Evolutionary conservation across 2,329 filamentous ascomycete species (phyloP), one percentile per base, ranked within the genome.

Genomic region (Colletotrichum magnum): DNA sequence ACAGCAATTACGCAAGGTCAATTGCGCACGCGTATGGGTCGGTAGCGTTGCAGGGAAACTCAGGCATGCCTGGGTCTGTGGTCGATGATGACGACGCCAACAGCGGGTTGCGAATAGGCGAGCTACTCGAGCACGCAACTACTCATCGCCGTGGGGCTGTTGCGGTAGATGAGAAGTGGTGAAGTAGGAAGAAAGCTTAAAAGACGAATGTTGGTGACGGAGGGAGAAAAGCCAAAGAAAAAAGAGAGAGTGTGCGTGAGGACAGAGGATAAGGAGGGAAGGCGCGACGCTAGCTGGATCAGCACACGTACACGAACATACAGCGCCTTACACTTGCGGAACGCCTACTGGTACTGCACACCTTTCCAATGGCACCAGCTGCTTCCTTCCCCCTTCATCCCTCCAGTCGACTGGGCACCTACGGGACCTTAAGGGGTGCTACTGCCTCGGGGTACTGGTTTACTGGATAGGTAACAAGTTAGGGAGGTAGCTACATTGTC

Each of bases 1-100:
- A 66, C 50, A 57, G 36, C 24, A 56, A 57, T 52, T 52, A 60
- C 67, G 51, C 67, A 61, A 68, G 51, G 36, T 57, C 51, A 26
- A 56, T 56, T 51, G 56, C 62, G 67, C 43, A 51, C 62, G 67
- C 43, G 43, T 54, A 56, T 51, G 61, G 32, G 66, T 64, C 51
- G 57, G 45, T 61, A 56, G 51, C 21, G 57, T 57, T 54, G 45
- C 51, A 66, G 43, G 26, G 26, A 32, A 51, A 47, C 60, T n/a
- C 60, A 60, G 26, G 51, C 67, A 69, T 66, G 24, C 45, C 60
- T 50, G 26, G 51, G 39, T 39, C 51, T 36, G 51, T 36, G 43
- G 56, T 36, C 36, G 51, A 21, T 50, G 54, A 54, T 52, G 41
- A 60, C 24, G 52, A 66, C 64, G 65, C 45, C 50, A 36, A 28